Conservation (phyloP, 352 stramenopile genomes). For the Pythium folliculosum region DNA sequence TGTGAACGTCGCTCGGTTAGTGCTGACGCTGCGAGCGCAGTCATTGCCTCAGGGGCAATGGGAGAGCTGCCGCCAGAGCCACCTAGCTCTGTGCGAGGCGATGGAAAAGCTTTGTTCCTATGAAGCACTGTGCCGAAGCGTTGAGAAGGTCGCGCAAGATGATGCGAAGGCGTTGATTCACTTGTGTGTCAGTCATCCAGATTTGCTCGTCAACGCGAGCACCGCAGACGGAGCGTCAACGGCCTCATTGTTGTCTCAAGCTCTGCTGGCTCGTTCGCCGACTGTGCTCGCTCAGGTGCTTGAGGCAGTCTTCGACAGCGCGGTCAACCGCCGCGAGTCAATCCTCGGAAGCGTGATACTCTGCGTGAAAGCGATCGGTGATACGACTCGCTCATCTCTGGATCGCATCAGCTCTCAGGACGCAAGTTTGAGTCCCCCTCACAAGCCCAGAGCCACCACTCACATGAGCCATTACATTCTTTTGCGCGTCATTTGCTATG, state of each 20-base stretch:
- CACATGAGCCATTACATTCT: constrained; percentile 46
- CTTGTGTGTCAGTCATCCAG: constrained; percentile 58
- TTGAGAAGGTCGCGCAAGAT: constrained; percentile 4
- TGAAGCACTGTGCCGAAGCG: constrained; percentile 8
- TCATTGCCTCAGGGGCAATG: constrained; percentile 33
- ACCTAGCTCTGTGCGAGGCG: constrained; percentile 1
- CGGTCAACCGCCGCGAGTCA: constrained; percentile 54
- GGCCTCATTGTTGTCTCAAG: constrained; percentile 50
- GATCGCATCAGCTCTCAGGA: constrained; percentile 34
- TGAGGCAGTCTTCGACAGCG: constrained; percentile 56
- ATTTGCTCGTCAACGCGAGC: constrained; percentile 50
- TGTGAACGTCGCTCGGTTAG: constrained; percentile 63
- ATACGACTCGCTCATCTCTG: constrained; percentile 33
- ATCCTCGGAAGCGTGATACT: constrained; percentile 54
- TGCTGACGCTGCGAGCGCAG: constrained; percentile 57
- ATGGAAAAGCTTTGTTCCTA: constrained; percentile 12
- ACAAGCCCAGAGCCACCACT: constrained; percentile 26
- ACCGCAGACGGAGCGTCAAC: constrained; percentile 23
- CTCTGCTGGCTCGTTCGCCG: constrained; percentile 45
- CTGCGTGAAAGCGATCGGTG: constrained; percentile 57
- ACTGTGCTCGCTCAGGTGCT: constrained; percentile 51
- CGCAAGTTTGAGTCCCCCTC: background rate
- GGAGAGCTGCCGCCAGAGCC: constrained; percentile 3
- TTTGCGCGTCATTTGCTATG: constrained; percentile 61
- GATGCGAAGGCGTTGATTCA: constrained; percentile 39